Conservation (phyloP, 352 stramenopile species). For the Pythium brachiatum region DNA sequence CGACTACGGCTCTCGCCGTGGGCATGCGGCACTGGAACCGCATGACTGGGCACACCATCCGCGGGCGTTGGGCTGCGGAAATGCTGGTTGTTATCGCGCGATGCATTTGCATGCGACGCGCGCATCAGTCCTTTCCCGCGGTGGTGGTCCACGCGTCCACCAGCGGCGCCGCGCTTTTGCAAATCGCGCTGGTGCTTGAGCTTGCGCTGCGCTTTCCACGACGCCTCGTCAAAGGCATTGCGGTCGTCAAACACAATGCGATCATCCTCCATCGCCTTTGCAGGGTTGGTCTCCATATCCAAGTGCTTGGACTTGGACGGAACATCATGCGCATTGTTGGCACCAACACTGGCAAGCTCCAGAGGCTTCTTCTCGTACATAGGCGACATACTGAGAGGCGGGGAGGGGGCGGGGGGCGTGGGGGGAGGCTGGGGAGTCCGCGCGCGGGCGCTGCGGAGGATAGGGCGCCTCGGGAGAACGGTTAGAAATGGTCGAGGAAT, state of each 20-base stretch:
- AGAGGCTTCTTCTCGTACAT: constrained; percentile 20
- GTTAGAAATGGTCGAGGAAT: constrained; percentile 4
- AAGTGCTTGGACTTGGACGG: constrained; percentile 1
- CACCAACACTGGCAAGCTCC: neutral
- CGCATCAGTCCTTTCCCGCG: constrained; percentile 20
- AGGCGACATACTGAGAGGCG: constrained; percentile 17
- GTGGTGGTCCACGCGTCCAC: constrained; percentile 27
- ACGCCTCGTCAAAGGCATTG: constrained; percentile 18
- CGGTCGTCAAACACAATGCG: too few species aligned
- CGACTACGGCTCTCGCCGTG: constrained; percentile 12
- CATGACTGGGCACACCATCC: neutral
- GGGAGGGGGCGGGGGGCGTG: neutral
- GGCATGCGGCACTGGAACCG: neutral
- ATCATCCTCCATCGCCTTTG: constrained; percentile 6
- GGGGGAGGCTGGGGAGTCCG: neutral
- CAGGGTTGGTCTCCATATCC: neutral
- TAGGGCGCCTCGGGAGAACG: neutral
- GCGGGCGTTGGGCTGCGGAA: neutral
- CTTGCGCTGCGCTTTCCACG: constrained; percentile 65
- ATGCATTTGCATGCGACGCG: constrained; percentile 27
- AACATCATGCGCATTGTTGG: neutral
- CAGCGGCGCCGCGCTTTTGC: constrained; percentile 27
- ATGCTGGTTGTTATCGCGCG: constrained; percentile 34
- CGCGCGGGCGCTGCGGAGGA: neutral
- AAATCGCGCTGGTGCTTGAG: constrained; percentile 65